Evolutionary conservation across 2,329 filamentous ascomycete species (phyloP).

Genomic region (Neofusicoccum umdonicola): DNA sequence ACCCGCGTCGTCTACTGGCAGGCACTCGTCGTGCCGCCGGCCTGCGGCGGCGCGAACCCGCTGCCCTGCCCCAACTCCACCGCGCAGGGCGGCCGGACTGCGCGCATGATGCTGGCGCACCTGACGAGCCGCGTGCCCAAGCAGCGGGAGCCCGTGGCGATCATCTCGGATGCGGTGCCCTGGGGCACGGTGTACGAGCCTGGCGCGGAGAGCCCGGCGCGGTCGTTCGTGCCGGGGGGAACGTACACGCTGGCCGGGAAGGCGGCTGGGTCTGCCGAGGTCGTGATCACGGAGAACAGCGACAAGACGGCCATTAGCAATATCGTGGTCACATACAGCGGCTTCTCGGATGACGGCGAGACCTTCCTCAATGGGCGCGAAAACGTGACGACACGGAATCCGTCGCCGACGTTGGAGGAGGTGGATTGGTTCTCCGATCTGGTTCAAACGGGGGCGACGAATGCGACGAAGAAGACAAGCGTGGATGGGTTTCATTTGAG

Average conservation of each 20-base stretch:
- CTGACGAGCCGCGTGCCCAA: slow-evolving; percentile 35
- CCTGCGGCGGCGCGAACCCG: slow-evolving; percentile 46
- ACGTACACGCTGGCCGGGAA: slow-evolving; percentile 21
- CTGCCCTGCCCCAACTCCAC: slow-evolving; percentile 43
- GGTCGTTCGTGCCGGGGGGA: neutral
- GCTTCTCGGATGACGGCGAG: slow-evolving; percentile 39
- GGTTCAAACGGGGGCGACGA: slow-evolving; percentile 29
- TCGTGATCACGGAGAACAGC: slow-evolving; percentile 21
- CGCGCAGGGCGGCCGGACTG: slow-evolving; percentile 37
- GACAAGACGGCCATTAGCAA: slow-evolving; percentile 20
- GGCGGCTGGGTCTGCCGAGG: slow-evolving; percentile 21
- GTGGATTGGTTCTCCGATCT: slow-evolving; percentile 44
- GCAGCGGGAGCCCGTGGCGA: slow-evolving; percentile 21
- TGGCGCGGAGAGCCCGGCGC: slow-evolving; percentile 7
- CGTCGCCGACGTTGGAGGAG: slow-evolving; percentile 25
- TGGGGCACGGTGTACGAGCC: slow-evolving; percentile 37
- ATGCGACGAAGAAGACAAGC: slow-evolving; percentile 40
- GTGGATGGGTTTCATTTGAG: slow-evolving; percentile 39
- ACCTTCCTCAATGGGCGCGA: slow-evolving; percentile 37
- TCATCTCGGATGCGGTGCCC: slow-evolving; percentile 31
- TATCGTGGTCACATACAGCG: slow-evolving; percentile 35
- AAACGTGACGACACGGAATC: slow-evolving; percentile 28
- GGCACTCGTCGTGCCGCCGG: slow-evolving; percentile 36
- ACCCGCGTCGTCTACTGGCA: slow-evolving; percentile 47
- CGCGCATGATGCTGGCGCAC: slow-evolving; percentile 45